These are phyloP conservation scores for Phytophthora fragariaefolia DNA, from an alignment of 352 stramenopile genomes.

Conservation along the genomic window DNA sequence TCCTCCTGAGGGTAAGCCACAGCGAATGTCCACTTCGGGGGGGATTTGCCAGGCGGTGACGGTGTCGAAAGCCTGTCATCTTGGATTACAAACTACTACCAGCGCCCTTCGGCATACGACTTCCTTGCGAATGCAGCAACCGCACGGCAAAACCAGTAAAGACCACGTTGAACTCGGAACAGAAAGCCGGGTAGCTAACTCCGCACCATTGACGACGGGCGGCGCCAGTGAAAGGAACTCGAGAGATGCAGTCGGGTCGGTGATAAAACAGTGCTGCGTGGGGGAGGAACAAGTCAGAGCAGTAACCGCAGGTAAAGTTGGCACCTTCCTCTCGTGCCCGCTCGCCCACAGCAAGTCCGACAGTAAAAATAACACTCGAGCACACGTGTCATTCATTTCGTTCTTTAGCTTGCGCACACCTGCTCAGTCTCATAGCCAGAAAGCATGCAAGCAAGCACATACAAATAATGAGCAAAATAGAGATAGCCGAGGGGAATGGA, in stretches of 20 bases:
- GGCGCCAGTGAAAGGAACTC: conserved; percentile 16
- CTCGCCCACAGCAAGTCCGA: neutral
- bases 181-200: conserved; percentile 20
- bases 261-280: conserved; percentile 12
- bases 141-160: conserved; percentile 6
- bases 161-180: conserved; percentile 22
- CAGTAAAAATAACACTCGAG: conserved; percentile 29
- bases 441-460: conserved; percentile 3
- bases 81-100: conserved; percentile 11
- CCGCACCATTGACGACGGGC: conserved; percentile 42
- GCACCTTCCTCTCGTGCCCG: neutral
- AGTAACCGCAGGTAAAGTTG: conserved; percentile 39
- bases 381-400: neutral
- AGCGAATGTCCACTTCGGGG: conserved; percentile 52
- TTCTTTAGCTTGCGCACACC: neutral
- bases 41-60: conserved; percentile 27
- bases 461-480: conserved; percentile 13
- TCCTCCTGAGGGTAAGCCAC: conserved; percentile 61
- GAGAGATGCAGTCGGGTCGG: conserved; percentile 11
- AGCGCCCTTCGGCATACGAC: conserved; percentile 28
- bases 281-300: conserved; percentile 21
- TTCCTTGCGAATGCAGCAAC: neutral
- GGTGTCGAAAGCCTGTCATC: conserved; percentile 29
- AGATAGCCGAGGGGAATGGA: conserved; percentile 11
- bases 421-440: conserved; percentile 24